Base-by-base conservation (phyloP, 2,329 filamentous ascomycete genomes). In the Botrytis galanthina region DNA sequence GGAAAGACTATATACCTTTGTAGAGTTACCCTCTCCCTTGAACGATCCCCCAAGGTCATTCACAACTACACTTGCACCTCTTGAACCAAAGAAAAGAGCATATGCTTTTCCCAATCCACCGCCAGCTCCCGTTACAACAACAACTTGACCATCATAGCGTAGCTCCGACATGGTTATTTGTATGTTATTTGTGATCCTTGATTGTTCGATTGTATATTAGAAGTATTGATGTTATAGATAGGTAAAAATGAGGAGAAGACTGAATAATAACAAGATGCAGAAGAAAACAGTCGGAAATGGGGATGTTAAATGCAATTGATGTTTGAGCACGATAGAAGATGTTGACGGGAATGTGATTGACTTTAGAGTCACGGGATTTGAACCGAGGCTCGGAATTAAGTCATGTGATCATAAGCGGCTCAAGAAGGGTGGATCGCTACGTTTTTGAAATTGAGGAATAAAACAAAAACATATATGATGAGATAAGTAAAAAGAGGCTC, bases 1-100 rank as follows among this genome's bases (percentile, higher is more conserved):
- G 44, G 46, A 66, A 62, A 46, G n/a, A 44, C 39, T 12, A 66
- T 37, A 32, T 78, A 97, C 95, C 90, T 94, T 97, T 82, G 90
- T 90, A 60, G 93, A 95, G 79, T 88, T 90, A 74, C 95, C 95
- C 85, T 98, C 94, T 78, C 96, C 95, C 84, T 96, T 95, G 87
- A 96, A 95, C 64, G 94, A 96, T 69, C 90, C 93, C 76, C 96
- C 96, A 70, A 98, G 88, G 82, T 99, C 96, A 83, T 99, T 99
- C 80, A 99, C 96, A 66, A 99, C 95, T 79, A 97, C 93, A 83
- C 92, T 97, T 79, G 94, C 96, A 80, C 96, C 96, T 81, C 95
- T 90, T 73, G 93, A 94, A 74, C 72, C 96, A 82, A 97, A 98
- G 87, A 97, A 98, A 75, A 91, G 86, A 78, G 92, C 92, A 84